phyloP scores from a whole-genome alignment of 164 flowering plant species.

The Stephania cephalantha region DNA sequence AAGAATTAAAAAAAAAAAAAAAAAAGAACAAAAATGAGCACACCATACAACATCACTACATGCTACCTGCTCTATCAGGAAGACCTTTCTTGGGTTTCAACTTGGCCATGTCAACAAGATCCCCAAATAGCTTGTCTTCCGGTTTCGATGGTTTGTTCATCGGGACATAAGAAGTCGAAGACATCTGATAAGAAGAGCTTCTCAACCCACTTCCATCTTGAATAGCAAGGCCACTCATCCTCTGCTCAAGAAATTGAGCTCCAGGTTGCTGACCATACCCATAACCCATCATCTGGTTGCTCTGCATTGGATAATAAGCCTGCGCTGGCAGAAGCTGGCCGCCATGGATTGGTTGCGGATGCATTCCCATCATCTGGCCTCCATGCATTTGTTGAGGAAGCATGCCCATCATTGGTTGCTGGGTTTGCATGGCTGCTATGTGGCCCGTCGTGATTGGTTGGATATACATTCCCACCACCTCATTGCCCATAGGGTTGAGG shows the following conservation, averaged over 20 bases:
- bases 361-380: constrained; percentile 46
- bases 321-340: constrained; percentile 38
- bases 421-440: constrained; percentile 30
- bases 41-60: constrained; percentile 30
- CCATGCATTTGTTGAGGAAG: constrained; percentile 43
- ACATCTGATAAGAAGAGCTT: constrained; percentile 31
- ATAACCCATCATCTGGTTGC: constrained; percentile 44
- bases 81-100: constrained; percentile 48
- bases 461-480: constrained; percentile 30
- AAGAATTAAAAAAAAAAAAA: not conserved
- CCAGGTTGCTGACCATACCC: constrained; percentile 45
- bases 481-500: constrained; percentile 24
- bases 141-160: constrained; percentile 63
- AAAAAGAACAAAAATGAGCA: constrained; percentile 6
- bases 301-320: constrained; percentile 35
- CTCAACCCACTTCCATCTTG: constrained; percentile 44
- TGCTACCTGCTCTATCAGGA: constrained; percentile 55
- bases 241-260: constrained; percentile 45
- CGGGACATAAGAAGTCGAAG: constrained; percentile 41
- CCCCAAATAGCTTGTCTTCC: constrained; percentile 93
- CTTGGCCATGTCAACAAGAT: constrained; percentile 81
- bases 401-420: constrained; percentile 39
- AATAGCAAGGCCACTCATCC: constrained; percentile 63
- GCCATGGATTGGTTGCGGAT: constrained; percentile 45
- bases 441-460: constrained; percentile 26